A percentile compares a stretch with the other conserved stretches of the same genome.
These are phyloP conservation scores for Amanita brunnescens DNA, from an alignment of 768 basidiomycete genomes.

Conservation along the genomic window DNA sequence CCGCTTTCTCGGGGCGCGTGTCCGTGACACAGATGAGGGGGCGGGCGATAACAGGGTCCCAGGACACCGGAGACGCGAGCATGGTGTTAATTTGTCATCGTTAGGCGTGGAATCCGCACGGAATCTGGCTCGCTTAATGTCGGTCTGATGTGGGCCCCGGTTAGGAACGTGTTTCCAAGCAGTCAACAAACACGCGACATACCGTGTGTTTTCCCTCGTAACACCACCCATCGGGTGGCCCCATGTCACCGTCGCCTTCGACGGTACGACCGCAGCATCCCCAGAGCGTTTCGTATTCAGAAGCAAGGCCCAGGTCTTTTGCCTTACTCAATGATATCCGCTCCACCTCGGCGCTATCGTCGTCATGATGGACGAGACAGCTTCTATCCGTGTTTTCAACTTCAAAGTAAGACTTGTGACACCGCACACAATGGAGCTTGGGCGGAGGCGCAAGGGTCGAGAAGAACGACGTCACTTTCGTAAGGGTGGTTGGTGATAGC, in stretches of 20 bases:
- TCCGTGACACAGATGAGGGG: slow-evolving; percentile 11
- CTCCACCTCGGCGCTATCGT: slow-evolving; percentile 72
- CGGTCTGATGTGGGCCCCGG: slow-evolving; percentile 37
- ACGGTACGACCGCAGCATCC: slow-evolving; percentile 66
- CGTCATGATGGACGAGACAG: slow-evolving; percentile 68
- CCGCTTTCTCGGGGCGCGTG: slow-evolving; percentile 12
- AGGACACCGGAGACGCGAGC: slow-evolving; percentile 47
- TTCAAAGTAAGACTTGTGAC: slow-evolving; percentile 62
- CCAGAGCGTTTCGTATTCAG: slow-evolving; percentile 50
- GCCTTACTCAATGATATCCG: slow-evolving; percentile 26
- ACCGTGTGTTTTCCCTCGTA: slow-evolving; percentile 79
- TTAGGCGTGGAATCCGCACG: slow-evolving; percentile 62
- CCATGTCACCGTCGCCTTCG: slow-evolving; percentile 72
- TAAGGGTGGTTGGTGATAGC: slow-evolving; percentile 24
- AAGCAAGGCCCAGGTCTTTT: slow-evolving; percentile 16
- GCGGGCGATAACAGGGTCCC: slow-evolving; percentile 20
- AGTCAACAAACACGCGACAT: slow-evolving; percentile 14
- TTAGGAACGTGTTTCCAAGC: not conserved
- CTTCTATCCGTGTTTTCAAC: slow-evolving; percentile 67
- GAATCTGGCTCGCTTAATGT: slow-evolving; percentile 68
- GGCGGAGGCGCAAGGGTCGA: slow-evolving; percentile 56
- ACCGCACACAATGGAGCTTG: slow-evolving; percentile 63
- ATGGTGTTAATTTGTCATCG: slow-evolving; percentile 62
- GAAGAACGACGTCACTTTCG: slow-evolving; percentile 51
- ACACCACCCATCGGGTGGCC: slow-evolving; percentile 82